Conservation (phyloP, 2,329 filamentous ascomycete genomes). For the Cercospora canescens region DNA sequence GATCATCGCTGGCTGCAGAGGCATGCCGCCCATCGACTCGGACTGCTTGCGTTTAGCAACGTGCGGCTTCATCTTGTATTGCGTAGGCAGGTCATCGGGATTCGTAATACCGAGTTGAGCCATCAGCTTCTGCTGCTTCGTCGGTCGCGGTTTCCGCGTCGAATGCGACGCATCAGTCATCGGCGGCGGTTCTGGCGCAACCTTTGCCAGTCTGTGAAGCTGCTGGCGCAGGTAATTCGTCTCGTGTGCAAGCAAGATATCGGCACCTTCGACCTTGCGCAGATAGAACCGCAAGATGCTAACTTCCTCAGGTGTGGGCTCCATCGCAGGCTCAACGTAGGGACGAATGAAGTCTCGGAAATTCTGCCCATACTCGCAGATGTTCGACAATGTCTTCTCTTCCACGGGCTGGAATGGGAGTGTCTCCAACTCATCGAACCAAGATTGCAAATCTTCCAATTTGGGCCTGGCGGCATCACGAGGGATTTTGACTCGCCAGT, state of each 20-base stretch:
- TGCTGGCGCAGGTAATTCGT: conserved; percentile 98
- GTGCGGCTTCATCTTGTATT: conserved; percentile 76
- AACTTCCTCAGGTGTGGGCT: conserved; percentile 77
- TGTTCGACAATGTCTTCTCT: conserved; percentile 79
- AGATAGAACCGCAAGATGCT: conserved; percentile 92
- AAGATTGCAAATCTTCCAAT: conserved; percentile 80
- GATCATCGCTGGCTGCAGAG: conserved; percentile 33
- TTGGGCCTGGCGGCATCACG: conserved; percentile 94
- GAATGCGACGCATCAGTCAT: conserved; percentile 85
- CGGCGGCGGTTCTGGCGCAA: conserved; percentile 82
- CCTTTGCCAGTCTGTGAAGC: conserved; percentile 90
- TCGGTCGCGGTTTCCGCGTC: conserved; percentile 91
- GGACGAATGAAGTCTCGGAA: conserved; percentile 81
- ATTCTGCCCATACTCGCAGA: conserved; percentile 78
- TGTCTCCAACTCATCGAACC: conserved; percentile 77
- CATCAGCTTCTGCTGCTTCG: conserved; percentile 95
- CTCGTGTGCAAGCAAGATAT: conserved; percentile 86
- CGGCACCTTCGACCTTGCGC: conserved; percentile 94
- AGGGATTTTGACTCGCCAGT: conserved; percentile 95
- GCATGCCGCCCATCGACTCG: conserved; percentile 26
- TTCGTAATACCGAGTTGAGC: conserved; percentile 84
- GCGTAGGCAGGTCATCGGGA: conserved; percentile 83
- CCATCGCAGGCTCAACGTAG: conserved; percentile 76
- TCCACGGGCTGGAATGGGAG: conserved; percentile 92
- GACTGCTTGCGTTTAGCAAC: conserved; percentile 66